Evolutionary conservation across 1,284 basidiomycete species (phyloP), one percentile per base, ranked within the genome.

Genomic region (Thecaphora thlaspeos): DNA sequence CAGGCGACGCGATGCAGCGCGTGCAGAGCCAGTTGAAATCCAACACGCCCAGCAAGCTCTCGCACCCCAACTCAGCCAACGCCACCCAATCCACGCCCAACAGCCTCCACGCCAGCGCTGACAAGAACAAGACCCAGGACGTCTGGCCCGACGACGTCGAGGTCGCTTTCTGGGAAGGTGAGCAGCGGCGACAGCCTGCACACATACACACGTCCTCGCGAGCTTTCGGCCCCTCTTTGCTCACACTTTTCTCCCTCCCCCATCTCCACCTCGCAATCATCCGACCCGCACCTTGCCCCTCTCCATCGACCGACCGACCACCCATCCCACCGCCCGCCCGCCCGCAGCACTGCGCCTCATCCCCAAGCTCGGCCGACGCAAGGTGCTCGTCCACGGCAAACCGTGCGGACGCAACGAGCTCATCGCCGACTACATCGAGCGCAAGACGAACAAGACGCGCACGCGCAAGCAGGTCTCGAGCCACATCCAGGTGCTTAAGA

Each of bases 341-440:
- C 37, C 26, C 15, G 9, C 55, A 79, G 80, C 80, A 19, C 71
- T 80, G 32, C 72, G 71, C 5, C 63, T 80, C 18, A 76, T 81
- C 10, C 80, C 80, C 46, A 79, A 79, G 54, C 76, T 81, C 17
- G 80, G 80, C 7, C 73, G 80, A n/a, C 78, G 78, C 49, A 82
- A 82, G 64, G 75, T 82, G 48, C 68, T 81, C 42, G 80, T 82
- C 43, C 74, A 80, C 51, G 80, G 80, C 39, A 81, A 81, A 62
- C 76, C 81, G 1, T 81, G 80, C 43, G 82, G 82, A 0, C 78
- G 82, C n/a, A 82, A 82, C 68, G 82, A 82, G 66, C 78, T 82
- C 41, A 82, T 82, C 60, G 81, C 80, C 23, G 78, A 81, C 55
- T 82, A 82, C 56, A 81, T 82, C 44, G 72, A 79, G 21, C 76